A percentile compares a stretch with the other conserved stretches of the same genome.
These are phyloP conservation scores for Fraxinus greggii DNA, from an alignment of 305 asterid species.

Conservation along the genomic window DNA sequence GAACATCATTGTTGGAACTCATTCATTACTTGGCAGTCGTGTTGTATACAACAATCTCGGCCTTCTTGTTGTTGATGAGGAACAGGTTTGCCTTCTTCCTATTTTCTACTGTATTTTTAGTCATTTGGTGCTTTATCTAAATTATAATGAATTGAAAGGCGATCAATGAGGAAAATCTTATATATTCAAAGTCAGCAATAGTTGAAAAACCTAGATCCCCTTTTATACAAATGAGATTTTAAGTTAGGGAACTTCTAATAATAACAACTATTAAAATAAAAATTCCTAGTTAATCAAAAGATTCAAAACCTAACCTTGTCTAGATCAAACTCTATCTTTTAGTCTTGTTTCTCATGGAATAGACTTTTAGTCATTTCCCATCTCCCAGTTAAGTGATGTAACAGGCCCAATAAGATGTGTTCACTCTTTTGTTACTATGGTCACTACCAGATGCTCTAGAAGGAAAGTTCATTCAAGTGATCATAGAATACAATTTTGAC, in stretches of 20 bases:
- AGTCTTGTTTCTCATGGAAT: background rate
- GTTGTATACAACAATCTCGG: slow-evolving; percentile 87
- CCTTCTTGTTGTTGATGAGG: slow-evolving; percentile 97
- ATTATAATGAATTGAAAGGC: background rate
- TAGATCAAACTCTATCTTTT: background rate
- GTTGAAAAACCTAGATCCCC: background rate
- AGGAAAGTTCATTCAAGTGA: background rate
- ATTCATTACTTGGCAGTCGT: slow-evolving; percentile 84
- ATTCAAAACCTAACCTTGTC: background rate
- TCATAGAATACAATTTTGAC: background rate
- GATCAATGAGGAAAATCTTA: background rate
- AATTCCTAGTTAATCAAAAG: background rate
- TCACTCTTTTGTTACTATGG: background rate
- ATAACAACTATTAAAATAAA: background rate
- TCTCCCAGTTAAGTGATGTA: background rate
- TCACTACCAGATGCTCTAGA: background rate
- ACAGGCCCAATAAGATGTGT: background rate
- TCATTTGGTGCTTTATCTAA: slow-evolving; percentile 13
- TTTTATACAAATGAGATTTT: background rate
- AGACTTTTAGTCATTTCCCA: background rate
- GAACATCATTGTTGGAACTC: slow-evolving; percentile 91
- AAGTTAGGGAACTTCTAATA: background rate
- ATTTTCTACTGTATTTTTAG: slow-evolving; percentile 23
- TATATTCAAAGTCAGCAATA: background rate
- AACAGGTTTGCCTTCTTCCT: slow-evolving; percentile 66